A percentile compares a stretch with the other conserved stretches of the same genome.
phyloP scores from a whole-genome alignment of 1,284 basidiomycete genomes.

The Pisolithus thermaeus region DNA sequence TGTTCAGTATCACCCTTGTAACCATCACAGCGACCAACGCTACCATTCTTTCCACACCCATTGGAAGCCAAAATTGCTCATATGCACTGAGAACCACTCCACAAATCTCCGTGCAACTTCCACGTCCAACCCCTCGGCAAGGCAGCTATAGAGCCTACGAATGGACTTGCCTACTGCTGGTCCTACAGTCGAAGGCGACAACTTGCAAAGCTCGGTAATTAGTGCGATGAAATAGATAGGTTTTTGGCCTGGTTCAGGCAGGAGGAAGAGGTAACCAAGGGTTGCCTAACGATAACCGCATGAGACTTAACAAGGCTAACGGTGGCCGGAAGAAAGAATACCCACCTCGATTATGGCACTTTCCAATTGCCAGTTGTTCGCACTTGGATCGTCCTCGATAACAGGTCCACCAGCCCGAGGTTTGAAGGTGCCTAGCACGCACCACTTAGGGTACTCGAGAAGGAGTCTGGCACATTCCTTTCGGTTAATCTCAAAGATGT shows the following conservation, averaged over 20 bases:
- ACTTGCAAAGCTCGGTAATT: slow-evolving; percentile 91
- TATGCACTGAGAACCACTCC: slow-evolving; percentile 95
- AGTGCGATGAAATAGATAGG: slow-evolving; percentile 85
- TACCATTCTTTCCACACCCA: slow-evolving; percentile 99
- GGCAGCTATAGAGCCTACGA: slow-evolving; percentile 71
- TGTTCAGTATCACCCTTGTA: slow-evolving; percentile 1
- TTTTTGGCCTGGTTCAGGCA: slow-evolving; percentile 76
- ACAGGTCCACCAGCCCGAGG: slow-evolving; percentile 53
- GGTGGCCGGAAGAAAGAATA: neutral
- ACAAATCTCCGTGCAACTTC: slow-evolving; percentile 79
- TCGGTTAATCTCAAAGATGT: slow-evolving; percentile 94
- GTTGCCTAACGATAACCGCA: slow-evolving; percentile 48
- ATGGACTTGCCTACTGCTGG: slow-evolving; percentile 96
- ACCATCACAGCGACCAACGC: slow-evolving; percentile 19
- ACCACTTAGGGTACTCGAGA: slow-evolving; percentile 86
- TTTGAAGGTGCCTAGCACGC: slow-evolving; percentile 79
- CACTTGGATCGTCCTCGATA: slow-evolving; percentile 42
- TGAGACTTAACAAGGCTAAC: neutral
- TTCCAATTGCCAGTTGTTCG: slow-evolving; percentile 74
- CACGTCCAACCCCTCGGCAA: slow-evolving; percentile 82
- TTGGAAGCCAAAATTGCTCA: slow-evolving; percentile 96
- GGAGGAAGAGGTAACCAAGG: slow-evolving; percentile 68
- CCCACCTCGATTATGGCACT: slow-evolving; percentile 73
- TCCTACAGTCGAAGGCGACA: slow-evolving; percentile 87
- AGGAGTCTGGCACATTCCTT: slow-evolving; percentile 90